A percentile compares a stretch with the other conserved stretches of the same genome.
Conservation (phyloP, 371 early-diverging fungal species). For the Mortierella sp. region DNA sequence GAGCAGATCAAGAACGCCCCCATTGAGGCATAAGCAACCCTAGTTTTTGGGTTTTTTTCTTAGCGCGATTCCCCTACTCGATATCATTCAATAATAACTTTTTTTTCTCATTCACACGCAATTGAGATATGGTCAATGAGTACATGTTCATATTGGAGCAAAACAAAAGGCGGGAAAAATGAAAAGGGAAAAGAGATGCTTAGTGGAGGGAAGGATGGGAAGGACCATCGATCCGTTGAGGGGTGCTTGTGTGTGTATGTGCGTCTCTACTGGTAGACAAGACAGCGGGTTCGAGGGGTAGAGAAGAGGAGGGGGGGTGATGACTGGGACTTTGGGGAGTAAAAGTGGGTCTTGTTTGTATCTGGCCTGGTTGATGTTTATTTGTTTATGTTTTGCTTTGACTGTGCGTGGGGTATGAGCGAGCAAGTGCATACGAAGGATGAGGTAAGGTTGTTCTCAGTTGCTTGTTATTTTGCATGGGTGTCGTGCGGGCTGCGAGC, state of each 20-base stretch:
- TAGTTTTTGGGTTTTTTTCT: not conserved
- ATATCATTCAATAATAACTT: not conserved
- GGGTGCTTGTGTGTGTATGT: not conserved
- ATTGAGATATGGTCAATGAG: no score
- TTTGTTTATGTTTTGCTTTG: not conserved
- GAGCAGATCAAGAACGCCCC: constrained; percentile 16
- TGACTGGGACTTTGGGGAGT: not conserved
- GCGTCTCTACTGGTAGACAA: not conserved
- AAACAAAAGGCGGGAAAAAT: not conserved
- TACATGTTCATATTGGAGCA: not conserved
- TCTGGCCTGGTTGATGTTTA: not conserved
- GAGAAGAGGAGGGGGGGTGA: not conserved
- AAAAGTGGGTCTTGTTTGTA: not conserved
- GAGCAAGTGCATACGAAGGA: not conserved
- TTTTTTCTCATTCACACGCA: no score
- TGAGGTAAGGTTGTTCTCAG: not conserved
- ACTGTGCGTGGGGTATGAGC: not conserved
- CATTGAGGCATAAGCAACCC: constrained; percentile 15
- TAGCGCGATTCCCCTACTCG: constrained; percentile 1
- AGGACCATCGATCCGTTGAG: no score
- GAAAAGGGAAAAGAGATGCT: no score
- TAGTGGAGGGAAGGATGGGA: no score
- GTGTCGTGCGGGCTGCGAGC: not conserved
- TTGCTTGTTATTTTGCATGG: not conserved
- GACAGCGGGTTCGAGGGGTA: not conserved